Percentiles rank a stretch among this genome's conserved stretches.
Evolutionary conservation across 768 basidiomycete species (phyloP).

Genomic region (Peribolospora kevripleyi): DNA sequence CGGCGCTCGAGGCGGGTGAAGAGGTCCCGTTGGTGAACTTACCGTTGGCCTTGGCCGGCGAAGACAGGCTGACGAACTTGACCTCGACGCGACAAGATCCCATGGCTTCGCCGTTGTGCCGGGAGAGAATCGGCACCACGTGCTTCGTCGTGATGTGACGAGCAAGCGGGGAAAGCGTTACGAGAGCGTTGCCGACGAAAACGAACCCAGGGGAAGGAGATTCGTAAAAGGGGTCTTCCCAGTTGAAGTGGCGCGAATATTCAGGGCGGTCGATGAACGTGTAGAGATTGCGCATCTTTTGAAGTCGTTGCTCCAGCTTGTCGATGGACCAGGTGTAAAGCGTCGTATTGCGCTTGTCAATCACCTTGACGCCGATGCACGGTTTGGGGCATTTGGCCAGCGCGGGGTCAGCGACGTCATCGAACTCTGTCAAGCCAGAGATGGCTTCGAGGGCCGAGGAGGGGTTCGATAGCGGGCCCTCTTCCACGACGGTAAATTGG

Average conservation of each 20-base stretch:
- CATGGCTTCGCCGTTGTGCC: slow-evolving; percentile 83
- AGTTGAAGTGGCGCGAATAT: slow-evolving; percentile 80
- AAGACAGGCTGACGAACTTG: slow-evolving; percentile 46
- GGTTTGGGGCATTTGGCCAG: slow-evolving; percentile 52
- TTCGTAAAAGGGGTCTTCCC: slow-evolving; percentile 80
- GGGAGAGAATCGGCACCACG: slow-evolving; percentile 72
- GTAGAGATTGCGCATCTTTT: slow-evolving; percentile 78
- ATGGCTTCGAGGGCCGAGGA: slow-evolving; percentile 63
- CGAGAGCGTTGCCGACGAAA: slow-evolving; percentile 65
- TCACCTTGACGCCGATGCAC: slow-evolving; percentile 64
- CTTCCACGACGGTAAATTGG: slow-evolving; percentile 78
- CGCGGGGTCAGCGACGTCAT: slow-evolving; percentile 66
- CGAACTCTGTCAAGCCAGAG: slow-evolving; percentile 70
- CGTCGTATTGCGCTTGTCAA: slow-evolving; percentile 64
- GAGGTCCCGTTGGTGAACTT: slow-evolving; percentile 28
- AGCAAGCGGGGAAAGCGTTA: slow-evolving; percentile 58
- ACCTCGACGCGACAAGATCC: slow-evolving; percentile 76
- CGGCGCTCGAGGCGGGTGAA: not conserved
- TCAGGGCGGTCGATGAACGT: slow-evolving; percentile 76
- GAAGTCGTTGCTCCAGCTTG: slow-evolving; percentile 63
- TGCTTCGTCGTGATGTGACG: slow-evolving; percentile 36
- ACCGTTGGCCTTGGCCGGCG: slow-evolving; percentile 24
- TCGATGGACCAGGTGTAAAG: slow-evolving; percentile 82
- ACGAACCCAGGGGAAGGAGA: slow-evolving; percentile 55
- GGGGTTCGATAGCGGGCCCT: slow-evolving; percentile 50